Evolutionary conservation across 805 yeast genomes (phyloP).

Genomic region (Candida ipomoeae): DNA sequence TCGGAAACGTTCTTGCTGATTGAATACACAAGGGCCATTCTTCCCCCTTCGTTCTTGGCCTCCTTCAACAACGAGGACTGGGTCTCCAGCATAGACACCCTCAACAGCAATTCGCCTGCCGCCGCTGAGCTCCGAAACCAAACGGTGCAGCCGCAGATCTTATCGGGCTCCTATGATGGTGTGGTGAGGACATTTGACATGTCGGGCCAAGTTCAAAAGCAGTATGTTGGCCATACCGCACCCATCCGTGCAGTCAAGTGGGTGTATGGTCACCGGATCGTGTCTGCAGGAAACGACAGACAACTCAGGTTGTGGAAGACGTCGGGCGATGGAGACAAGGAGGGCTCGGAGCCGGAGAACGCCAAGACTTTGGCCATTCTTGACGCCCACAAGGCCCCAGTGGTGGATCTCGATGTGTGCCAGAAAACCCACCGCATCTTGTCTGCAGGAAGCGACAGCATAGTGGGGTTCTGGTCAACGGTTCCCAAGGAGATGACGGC

Average conservation of each 20-base stretch:
- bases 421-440: constrained; percentile 55
- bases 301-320: constrained; percentile 86
- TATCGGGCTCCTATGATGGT: constrained; percentile 93
- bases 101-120: constrained; percentile 31
- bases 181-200: constrained; percentile 84
- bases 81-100: constrained; percentile 72
- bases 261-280: constrained; percentile 68
- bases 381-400: constrained; percentile 87
- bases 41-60: constrained; percentile 91
- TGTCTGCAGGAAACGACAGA: constrained; percentile 86
- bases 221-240: constrained; percentile 83
- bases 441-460: constrained; percentile 79
- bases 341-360: constrained; percentile 42
- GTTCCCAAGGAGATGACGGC: constrained; percentile 74
- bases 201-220: constrained; percentile 75
- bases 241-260: constrained; percentile 81
- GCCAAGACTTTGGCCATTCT: constrained; percentile 80
- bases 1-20: constrained; percentile 73
- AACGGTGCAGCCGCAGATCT: constrained; percentile 47
- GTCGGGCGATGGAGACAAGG: constrained; percentile 20
- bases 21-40: constrained; percentile 87
- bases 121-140: constrained; percentile 19
- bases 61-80: constrained; percentile 92
- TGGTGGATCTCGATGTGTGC: constrained; percentile 69
- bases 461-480: constrained; percentile 87